Evolutionary conservation across 805 yeast genomes (phyloP).

Genomic region (Sugiyamaella chiloensis): DNA sequence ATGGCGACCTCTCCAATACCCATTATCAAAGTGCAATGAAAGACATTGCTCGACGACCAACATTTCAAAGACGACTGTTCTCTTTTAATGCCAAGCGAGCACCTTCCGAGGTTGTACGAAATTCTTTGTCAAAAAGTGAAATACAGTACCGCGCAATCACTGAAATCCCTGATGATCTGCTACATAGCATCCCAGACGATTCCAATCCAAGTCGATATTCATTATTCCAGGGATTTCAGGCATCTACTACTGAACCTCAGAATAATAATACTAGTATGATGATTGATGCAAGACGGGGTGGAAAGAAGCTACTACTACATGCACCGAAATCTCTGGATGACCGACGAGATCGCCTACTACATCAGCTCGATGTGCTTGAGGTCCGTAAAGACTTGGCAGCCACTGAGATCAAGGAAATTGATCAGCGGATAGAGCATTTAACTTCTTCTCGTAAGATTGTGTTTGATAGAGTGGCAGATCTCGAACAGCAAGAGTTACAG

Average conservation of each 20-base stretch:
- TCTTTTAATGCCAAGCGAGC: conserved; percentile 30
- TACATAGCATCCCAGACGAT: conserved; percentile 49
- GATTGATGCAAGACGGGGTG: conserved; percentile 39
- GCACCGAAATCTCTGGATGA: conserved; percentile 35
- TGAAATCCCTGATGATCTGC: conserved; percentile 58
- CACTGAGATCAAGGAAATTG: conserved; percentile 62
- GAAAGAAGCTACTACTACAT: conserved; percentile 27
- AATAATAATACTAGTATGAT: neutral
- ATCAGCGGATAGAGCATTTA: conserved; percentile 50
- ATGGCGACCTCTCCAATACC: conserved; percentile 37
- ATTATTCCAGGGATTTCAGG: conserved; percentile 67
- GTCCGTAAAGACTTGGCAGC: conserved; percentile 64
- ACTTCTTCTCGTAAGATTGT: conserved; percentile 50
- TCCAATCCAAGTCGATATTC: conserved; percentile 39
- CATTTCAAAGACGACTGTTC: conserved; percentile 40
- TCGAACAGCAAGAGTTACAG: conserved; percentile 59
- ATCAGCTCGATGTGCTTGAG: conserved; percentile 52
- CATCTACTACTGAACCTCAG: conserved; percentile 33
- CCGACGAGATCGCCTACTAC: conserved; percentile 41
- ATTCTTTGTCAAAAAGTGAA: conserved; percentile 33
- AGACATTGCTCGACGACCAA: conserved; percentile 40
- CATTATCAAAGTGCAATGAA: conserved; percentile 47
- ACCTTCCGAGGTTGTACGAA: conserved; percentile 34
- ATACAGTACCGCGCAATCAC: conserved; percentile 48
- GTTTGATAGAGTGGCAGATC: conserved; percentile 55